These are phyloP conservation scores for Thecaphora frezii DNA, from an alignment of 1,284 basidiomycete species.

Conservation along the genomic window DNA sequence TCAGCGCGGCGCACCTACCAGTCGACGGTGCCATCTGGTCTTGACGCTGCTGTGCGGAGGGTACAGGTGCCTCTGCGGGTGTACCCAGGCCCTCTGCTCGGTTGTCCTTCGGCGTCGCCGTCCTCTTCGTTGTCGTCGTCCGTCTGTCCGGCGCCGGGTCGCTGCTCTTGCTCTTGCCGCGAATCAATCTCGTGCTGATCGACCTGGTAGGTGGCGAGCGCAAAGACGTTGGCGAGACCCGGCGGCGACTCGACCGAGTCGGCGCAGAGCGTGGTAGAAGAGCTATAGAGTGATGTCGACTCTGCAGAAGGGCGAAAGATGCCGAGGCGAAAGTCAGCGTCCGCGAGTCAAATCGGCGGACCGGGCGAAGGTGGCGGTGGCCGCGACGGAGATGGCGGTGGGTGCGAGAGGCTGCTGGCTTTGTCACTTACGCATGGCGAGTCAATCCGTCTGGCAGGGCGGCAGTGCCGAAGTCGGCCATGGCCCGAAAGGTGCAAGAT, in stretches of 20 bases:
- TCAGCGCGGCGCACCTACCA: no score
- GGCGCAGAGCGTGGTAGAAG: slow-evolving; percentile 50
- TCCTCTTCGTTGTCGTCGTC: not conserved
- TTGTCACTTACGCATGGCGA: no score
- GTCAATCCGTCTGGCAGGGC: no score
- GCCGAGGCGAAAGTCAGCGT: no score
- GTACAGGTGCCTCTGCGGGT: slow-evolving; percentile 42
- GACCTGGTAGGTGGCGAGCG: slow-evolving; percentile 56
- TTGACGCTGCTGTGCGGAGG: slow-evolving; percentile 11
- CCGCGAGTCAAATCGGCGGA: no score
- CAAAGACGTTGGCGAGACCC: slow-evolving; percentile 34
- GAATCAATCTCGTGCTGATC: slow-evolving; percentile 41
- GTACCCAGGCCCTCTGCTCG: slow-evolving; percentile 28
- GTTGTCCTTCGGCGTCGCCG: slow-evolving; percentile 2
- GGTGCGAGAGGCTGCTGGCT: no score
- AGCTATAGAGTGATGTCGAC: slow-evolving; percentile 20
- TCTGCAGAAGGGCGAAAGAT: not conserved
- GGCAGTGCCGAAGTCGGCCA: no score
- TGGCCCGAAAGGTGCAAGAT: no score
- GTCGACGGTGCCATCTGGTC: not conserved
- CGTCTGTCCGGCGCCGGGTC: not conserved
- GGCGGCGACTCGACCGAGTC: slow-evolving; percentile 56
- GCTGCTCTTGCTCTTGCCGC: not conserved
- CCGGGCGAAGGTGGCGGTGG: no score
- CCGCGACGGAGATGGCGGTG: no score